phyloP scores from a whole-genome alignment of 768 basidiomycete genomes.

The Asterophora lycoperdoides region DNA sequence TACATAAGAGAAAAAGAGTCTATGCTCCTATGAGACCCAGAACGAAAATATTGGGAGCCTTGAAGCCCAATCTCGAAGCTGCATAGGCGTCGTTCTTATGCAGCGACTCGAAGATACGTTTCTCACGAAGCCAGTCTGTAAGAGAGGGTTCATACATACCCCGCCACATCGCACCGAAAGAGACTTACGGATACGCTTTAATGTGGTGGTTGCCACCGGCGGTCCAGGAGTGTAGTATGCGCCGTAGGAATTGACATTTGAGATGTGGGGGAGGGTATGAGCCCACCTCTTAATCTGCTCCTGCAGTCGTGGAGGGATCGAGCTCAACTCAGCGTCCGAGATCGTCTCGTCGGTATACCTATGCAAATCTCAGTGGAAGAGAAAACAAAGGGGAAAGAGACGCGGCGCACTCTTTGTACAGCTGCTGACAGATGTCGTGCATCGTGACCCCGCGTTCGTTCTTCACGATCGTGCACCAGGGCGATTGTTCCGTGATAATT shows the following conservation, averaged over 20 bases:
- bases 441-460: conserved; percentile 74
- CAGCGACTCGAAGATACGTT: conserved; percentile 65
- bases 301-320: conserved; percentile 59
- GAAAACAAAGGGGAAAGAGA: not conserved
- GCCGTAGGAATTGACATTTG: no score
- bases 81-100: conserved; percentile 57
- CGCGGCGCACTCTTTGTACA: conserved; percentile 72
- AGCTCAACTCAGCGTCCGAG: conserved; percentile 59
- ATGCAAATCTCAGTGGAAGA: not conserved
- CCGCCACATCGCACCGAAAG: no score
- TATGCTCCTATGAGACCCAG: conserved; percentile 65
- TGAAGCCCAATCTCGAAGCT: conserved; percentile 60
- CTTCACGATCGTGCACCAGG: conserved; percentile 76
- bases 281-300: conserved; percentile 61
- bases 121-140: conserved; percentile 75
- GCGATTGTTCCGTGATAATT: conserved; percentile 55
- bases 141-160: not conserved
- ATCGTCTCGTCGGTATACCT: conserved; percentile 71
- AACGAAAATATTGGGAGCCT: conserved; percentile 75
- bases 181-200: conserved; percentile 60
- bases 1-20: not conserved
- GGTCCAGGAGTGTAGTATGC: conserved; percentile 45
- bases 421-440: conserved; percentile 63
- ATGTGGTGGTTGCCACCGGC: conserved; percentile 41
- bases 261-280: not conserved